Percentiles rank a stretch among this genome's conserved stretches.
Conservation (phyloP, 208 protist genomes). For the Leishmania tarentolae region DNA sequence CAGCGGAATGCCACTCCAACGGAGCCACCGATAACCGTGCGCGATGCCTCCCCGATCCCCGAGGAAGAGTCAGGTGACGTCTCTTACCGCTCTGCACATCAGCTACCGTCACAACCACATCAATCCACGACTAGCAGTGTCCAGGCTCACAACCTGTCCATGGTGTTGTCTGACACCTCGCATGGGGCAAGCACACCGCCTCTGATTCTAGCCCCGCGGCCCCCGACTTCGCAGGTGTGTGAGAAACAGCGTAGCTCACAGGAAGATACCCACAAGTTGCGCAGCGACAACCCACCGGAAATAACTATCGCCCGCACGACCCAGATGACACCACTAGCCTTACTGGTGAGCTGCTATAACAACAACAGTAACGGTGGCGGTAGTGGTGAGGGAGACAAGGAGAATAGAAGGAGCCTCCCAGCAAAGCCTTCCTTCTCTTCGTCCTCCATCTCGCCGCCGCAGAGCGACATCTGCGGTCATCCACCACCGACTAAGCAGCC, state of each 20-base stretch:
- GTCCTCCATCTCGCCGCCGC: background rate
- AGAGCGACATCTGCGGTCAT: background rate
- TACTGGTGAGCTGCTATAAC: slow-evolving; percentile 1
- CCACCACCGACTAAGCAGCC: background rate
- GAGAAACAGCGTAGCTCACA: slow-evolving; percentile 10
- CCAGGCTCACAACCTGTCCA: slow-evolving; percentile 4
- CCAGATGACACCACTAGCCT: slow-evolving; percentile 15
- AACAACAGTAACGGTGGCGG: slow-evolving; percentile 10
- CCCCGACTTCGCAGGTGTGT: slow-evolving; percentile 7
- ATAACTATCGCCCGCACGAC: background rate
- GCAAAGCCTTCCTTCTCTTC: background rate
- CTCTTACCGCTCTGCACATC: background rate
- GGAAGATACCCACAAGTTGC: background rate
- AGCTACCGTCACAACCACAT: background rate
- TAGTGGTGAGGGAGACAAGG: background rate
- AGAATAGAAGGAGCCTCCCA: too few relatives aligned
- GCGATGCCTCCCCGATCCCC: slow-evolving; percentile 9
- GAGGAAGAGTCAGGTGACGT: background rate
- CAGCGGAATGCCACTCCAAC: slow-evolving; percentile 10
- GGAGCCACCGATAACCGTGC: slow-evolving; percentile 17
- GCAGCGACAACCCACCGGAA: background rate
- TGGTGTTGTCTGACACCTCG: slow-evolving; percentile 6
- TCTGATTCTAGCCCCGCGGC: slow-evolving; percentile 7
- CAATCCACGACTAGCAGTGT: slow-evolving; percentile 8
- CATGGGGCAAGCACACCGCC: background rate